Conservation (phyloP, 2,329 filamentous ascomycete genomes). For the Aspergillus nomiae region DNA sequence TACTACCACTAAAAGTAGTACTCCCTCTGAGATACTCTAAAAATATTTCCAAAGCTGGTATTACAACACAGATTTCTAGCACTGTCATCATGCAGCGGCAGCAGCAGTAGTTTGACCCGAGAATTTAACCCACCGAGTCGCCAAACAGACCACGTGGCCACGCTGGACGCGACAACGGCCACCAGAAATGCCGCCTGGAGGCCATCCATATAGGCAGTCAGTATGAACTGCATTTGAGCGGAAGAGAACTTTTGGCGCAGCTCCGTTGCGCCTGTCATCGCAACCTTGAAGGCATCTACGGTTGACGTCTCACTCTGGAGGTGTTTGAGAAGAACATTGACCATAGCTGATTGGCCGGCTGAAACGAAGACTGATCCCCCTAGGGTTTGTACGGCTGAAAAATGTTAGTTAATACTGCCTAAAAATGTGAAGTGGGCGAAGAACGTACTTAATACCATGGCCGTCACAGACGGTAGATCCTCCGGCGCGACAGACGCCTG, state of each 20-base stretch:
- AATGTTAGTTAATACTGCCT: conserved; percentile 4
- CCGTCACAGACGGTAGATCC: conserved; percentile 29
- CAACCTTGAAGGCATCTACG: conserved; percentile 13
- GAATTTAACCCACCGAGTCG: not conserved
- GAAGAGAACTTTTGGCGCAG: conserved; percentile 25
- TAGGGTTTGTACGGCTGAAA: conserved; percentile 28
- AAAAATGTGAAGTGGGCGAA: not conserved
- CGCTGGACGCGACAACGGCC: not conserved
- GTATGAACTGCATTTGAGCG: conserved; percentile 26
- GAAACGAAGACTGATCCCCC: conserved; percentile 35
- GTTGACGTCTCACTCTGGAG: conserved; percentile 20
- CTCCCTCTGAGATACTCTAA: too few species aligned
- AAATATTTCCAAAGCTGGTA: too few species aligned
- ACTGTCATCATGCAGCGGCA: not conserved
- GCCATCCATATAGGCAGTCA: conserved; percentile 33
- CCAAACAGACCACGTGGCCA: not conserved
- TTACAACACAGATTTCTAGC: too few species aligned
- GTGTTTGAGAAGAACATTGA: conserved; percentile 26
- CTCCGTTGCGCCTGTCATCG: conserved; percentile 26
- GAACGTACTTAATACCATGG: conserved; percentile 14
- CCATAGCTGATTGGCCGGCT: conserved; percentile 31
- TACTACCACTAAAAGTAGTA: too few species aligned
- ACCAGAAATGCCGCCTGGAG: conserved; percentile 26
- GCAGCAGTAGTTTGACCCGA: not conserved
- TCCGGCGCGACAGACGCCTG: conserved; percentile 26